Percentiles rank a stretch among this genome's conserved stretches.
Conservation (phyloP, 2,329 filamentous ascomycete genomes). For the Aulographum hederae region DNA sequence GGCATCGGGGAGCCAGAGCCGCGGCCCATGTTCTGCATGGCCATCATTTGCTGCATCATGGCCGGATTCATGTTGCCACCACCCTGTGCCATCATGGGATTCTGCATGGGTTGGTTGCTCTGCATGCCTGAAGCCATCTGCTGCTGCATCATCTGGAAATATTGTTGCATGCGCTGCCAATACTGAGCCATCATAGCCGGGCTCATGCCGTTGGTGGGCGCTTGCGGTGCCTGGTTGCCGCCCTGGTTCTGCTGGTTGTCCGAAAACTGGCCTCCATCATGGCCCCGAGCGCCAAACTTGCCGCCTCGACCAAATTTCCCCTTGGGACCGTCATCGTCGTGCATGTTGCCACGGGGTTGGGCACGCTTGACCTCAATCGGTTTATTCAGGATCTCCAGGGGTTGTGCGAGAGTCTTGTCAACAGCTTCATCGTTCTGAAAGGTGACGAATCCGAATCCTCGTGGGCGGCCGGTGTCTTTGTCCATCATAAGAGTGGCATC, state of each 20-base stretch:
- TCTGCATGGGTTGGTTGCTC: constrained; percentile 13
- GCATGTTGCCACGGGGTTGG: constrained; percentile 83
- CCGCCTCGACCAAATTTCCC: constrained; percentile 18
- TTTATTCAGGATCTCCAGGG: constrained; percentile 86
- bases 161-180: constrained; percentile 96
- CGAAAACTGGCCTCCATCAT: constrained; percentile 15
- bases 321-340: constrained; percentile 66
- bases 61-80: constrained; percentile 40
- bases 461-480: constrained; percentile 91
- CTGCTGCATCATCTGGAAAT: constrained; percentile 88
- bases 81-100: constrained; percentile 9
- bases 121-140: constrained; percentile 80
- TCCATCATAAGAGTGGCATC: constrained; percentile 99
- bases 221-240: constrained; percentile 12
- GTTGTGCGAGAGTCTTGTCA: constrained; percentile 68
- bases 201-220: constrained; percentile 54
- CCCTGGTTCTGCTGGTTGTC: constrained; percentile 28
- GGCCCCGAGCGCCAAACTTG: constrained; percentile 18
- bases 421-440: constrained; percentile 94
- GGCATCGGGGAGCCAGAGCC: constrained; percentile 1
- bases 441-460: constrained; percentile 94
- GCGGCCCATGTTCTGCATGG: constrained; percentile 13
- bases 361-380: constrained; percentile 97
- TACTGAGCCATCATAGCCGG: constrained; percentile 97
- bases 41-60: constrained; percentile 24